Evolutionary conservation across 371 early-diverging fungal species (phyloP), one percentile per base, ranked within the genome.

Genomic region (Quaeritorhiza haematococci): DNA sequence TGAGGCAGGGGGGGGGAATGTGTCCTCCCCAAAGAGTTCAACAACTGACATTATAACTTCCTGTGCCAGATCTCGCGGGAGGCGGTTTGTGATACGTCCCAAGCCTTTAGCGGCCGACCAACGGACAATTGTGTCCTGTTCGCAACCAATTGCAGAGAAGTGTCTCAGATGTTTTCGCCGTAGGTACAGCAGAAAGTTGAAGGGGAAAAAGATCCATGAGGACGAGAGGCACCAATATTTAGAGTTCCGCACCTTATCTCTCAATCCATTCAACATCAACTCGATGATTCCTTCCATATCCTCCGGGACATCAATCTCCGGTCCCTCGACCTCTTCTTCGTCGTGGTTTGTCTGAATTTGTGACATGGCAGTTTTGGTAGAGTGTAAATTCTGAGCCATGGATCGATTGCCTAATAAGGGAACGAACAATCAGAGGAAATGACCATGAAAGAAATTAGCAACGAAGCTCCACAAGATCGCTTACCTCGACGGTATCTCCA

Each of bases 71-170:
- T 84, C 88, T 47, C 72, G 75, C 0, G 91, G 88, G 41, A 95
- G 68, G 7, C 97, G 80, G 47, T 85, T 86, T 0, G 88, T 73
- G 44, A 97, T 82, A 24, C 95, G 78, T 2, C 91, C 96, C 48
- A 97, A 72, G 8, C 94, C 96, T 71, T 98, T 98, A 5, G 97
- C 95, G 1, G 93, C 86, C 3, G 94, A 90, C 95, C 94, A 96
- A 43, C 98, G 84, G 2, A 94, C 92, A 56, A 94, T 87, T 0
- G 96, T 96, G 56, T 97, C 95, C 86, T 89, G 15, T 10, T 27
- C 23, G 5, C 26, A 29, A 28, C 48, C 26, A 30, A 41, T 30
- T 6, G 17, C 15, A 45, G 5, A 53, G 5, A n/a, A 33, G 15
- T 48, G 35, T 50, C 8, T 5, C 33, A 56, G 3, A 35, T 30